A percentile compares a stretch with the other conserved stretches of the same genome.
phyloP scores from a whole-genome alignment of 2,329 filamentous ascomycete genomes.

The Colletotrichum neosansevieriae region DNA sequence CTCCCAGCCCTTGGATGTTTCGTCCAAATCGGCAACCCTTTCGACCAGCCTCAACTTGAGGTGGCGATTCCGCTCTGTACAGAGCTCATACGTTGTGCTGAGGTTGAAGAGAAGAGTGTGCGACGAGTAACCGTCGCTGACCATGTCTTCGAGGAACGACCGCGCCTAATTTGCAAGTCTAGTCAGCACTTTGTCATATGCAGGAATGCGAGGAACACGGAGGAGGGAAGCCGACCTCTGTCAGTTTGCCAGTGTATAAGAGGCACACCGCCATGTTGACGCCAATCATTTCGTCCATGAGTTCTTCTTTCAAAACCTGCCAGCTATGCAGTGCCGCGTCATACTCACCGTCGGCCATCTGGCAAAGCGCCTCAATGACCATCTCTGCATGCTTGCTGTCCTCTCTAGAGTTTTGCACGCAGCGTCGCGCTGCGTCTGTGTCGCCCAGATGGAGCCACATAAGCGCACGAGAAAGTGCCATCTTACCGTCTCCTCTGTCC shows the following conservation, averaged over 20 bases:
- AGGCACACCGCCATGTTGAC: slow-evolving; percentile 89
- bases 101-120: slow-evolving; percentile 90
- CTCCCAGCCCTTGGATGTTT: slow-evolving; percentile 74
- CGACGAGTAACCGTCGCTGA: slow-evolving; percentile 74
- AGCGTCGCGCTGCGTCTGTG: slow-evolving; percentile 71
- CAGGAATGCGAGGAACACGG: not conserved
- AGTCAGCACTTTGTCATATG: slow-evolving; percentile 43
- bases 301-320: slow-evolving; percentile 58
- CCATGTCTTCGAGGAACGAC: slow-evolving; percentile 73
- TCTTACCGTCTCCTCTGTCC: slow-evolving; percentile 52
- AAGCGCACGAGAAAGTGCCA: slow-evolving; percentile 68
- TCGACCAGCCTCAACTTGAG: slow-evolving; percentile 80
- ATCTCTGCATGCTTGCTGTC: slow-evolving; percentile 54
- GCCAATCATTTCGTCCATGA: slow-evolving; percentile 74
- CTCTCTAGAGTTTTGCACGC: slow-evolving; percentile 53
- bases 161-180: slow-evolving; percentile 64
- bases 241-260: slow-evolving; percentile 83
- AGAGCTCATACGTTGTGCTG: slow-evolving; percentile 91
- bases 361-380: slow-evolving; percentile 75
- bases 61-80: slow-evolving; percentile 78
- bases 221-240: slow-evolving; percentile 65
- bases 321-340: slow-evolving; percentile 72
- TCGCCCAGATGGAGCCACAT: slow-evolving; percentile 86
- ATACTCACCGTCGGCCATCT: slow-evolving; percentile 84
- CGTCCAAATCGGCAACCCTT: slow-evolving; percentile 71